Base-by-base conservation (phyloP, 148 eudicot genomes). In the Chenopodium formosanum region DNA sequence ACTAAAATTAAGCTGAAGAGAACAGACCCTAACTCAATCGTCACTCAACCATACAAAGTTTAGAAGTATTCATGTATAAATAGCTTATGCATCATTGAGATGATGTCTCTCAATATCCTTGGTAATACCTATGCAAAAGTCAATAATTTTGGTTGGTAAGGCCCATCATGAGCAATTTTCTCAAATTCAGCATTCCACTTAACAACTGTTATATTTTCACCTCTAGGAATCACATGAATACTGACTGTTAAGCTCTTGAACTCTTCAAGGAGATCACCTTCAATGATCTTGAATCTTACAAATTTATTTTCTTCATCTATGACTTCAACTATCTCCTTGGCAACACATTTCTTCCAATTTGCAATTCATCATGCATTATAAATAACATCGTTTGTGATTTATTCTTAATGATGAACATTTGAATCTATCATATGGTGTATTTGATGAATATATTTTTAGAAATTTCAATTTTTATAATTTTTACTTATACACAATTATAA, bases 171-270 rank as follows among this genome's bases (percentile, higher is more conserved):
- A 40, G 52, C 27, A 46, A 72, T 44, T 22, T 72, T 72, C 22
- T 72, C 75, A 72, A 72, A 72, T 9, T 72, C 75, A 72, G 56
- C 75, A 44, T 1, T 8, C 56, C 75, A 72, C 29, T 16, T 44
- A 0, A 72, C 75, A 1, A 53, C 75, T 4, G 75, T 72, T 27
- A 20, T 20, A 23, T 23, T 23, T 20, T 72, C 75, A 44, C 53
- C 53, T 20, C 53, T 72, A 19, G 75, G 75, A 72, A 72, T 72
- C 16, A 72, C 75, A 46, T 72, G 75, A 72, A 72, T 14, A 72
- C 52, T 20, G 0, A 72, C 0, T 4, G 75, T 20, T 20, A 72
- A 40, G 75, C 75, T 44, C 75, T 46, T 72, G 53, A 72, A 72
- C 20, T 72, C 75, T 5, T 72, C 9, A 0, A 72, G 75, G 46